Conservation (phyloP, 2,329 filamentous ascomycete genomes). For the Aaosphaeria pasadenensis region DNA sequence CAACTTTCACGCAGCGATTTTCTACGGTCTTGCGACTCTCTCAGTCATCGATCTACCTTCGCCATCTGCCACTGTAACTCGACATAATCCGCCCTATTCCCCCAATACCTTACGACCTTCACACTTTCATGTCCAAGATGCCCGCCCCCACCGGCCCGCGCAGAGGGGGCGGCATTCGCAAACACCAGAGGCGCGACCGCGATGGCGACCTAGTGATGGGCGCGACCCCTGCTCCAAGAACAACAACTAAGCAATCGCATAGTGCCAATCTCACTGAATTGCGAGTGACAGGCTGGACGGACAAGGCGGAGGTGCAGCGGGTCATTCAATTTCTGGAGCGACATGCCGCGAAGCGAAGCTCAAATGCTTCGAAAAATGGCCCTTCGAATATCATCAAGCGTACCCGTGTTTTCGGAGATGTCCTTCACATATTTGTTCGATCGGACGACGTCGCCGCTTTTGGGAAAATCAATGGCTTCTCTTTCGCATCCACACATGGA, state of each 20-base stretch:
- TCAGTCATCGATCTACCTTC: too few species aligned
- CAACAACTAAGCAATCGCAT: conserved; percentile 7
- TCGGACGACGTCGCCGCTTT: conserved; percentile 33
- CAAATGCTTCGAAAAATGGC: conserved; percentile 18
- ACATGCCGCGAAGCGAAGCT: conserved; percentile 32
- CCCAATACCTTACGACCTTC: background rate
- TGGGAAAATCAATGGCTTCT: conserved; percentile 39
- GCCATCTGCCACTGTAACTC: too few species aligned
- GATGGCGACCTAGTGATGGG: conserved; percentile 64
- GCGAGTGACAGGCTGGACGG: conserved; percentile 40
- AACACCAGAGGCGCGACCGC: conserved; percentile 49
- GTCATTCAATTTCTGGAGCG: conserved; percentile 40
- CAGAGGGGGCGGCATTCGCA: conserved; percentile 11
- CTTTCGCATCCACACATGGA: conserved; percentile 29
- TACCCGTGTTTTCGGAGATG: conserved; percentile 32
- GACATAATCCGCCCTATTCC: too few species aligned
- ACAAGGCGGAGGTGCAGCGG: conserved; percentile 27
- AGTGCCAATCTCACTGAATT: conserved; percentile 23
- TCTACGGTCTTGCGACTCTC: too few species aligned
- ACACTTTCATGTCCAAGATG: background rate
- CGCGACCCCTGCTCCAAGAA: conserved; percentile 25
- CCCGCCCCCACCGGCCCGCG: background rate
- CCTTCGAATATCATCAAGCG: conserved; percentile 35
- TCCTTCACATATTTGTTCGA: conserved; percentile 37
- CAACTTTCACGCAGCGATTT: too few species aligned